Evolutionary conservation across 2,329 filamentous ascomycete species (phyloP).

Genomic region (Colletotrichum shisoi): DNA sequence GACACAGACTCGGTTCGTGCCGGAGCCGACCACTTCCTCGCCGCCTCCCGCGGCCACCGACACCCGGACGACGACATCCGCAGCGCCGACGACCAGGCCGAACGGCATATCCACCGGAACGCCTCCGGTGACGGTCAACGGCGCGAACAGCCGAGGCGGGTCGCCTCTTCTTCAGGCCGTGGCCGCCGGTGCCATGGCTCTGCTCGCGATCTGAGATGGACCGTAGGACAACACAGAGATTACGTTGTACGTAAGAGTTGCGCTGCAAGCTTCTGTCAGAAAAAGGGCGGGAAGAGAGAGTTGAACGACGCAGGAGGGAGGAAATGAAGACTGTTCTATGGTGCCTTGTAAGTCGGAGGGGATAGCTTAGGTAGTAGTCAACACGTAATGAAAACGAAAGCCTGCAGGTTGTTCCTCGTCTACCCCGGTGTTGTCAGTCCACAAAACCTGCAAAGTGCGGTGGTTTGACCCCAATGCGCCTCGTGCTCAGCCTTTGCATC

Average conservation of each 20-base stretch:
- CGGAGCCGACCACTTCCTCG: background rate
- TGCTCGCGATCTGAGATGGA: constrained; percentile 13
- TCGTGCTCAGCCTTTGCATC: background rate
- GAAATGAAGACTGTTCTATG: background rate
- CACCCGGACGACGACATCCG: background rate
- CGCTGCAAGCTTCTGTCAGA: background rate
- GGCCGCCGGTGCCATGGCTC: constrained; percentile 4
- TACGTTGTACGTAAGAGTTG: background rate
- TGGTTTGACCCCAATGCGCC: constrained; percentile 1
- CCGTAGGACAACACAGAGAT: background rate
- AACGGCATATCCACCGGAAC: background rate
- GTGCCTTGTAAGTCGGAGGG: background rate
- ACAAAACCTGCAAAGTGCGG: background rate
- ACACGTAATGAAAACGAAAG: constrained; percentile 13
- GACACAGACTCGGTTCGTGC: background rate
- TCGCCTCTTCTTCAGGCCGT: constrained; percentile 13
- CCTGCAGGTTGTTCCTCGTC: background rate
- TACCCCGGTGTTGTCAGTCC: background rate
- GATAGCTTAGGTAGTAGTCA: background rate
- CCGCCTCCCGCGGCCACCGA: background rate
- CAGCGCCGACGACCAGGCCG: background rate
- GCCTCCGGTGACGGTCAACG: constrained; percentile 24
- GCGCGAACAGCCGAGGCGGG: constrained; percentile 1
- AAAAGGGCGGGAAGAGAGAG: too few relatives aligned
- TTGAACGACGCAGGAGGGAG: too few relatives aligned